Conservation (phyloP, 495 filamentous ascomycete genomes). For the Trichoderma virens region DNA sequence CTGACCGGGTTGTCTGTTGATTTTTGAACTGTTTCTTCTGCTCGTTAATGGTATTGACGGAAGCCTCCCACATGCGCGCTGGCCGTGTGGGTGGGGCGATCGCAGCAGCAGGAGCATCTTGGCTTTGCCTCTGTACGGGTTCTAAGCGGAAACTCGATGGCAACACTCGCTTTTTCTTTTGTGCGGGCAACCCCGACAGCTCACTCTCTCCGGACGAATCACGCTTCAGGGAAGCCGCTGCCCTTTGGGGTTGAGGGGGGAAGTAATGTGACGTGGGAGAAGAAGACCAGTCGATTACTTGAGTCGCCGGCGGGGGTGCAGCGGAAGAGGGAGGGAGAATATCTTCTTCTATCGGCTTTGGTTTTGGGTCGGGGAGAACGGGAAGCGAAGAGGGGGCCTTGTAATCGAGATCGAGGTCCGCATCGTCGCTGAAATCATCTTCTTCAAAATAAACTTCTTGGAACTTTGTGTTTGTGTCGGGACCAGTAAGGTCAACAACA, state of each 20-base stretch:
- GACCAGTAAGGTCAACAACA: conserved; percentile 16
- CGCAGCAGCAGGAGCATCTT: conserved; percentile 28
- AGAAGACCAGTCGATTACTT: conserved; percentile 24
- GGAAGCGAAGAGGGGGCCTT: conserved; percentile 40
- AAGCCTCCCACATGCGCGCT: conserved; percentile 62
- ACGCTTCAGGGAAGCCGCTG: conserved; percentile 23
- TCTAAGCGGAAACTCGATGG: conserved; percentile 6
- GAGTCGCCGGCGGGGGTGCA: conserved; percentile 28
- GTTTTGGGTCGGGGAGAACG: conserved; percentile 19
- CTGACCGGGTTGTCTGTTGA: conserved; percentile 18
- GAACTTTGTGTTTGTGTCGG: conserved; percentile 14
- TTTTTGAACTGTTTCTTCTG: conserved; percentile 70
- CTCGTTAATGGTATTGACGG: conserved; percentile 72
- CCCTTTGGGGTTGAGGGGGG: conserved; percentile 13
- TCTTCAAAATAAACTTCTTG: conserved; percentile 44
- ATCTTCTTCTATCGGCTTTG: neutral
- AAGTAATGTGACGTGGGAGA: conserved; percentile 21
- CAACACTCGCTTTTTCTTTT: conserved; percentile 24
- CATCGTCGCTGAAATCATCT: conserved; percentile 64
- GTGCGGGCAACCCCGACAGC: conserved; percentile 15
- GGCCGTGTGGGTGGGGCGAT: conserved; percentile 9
- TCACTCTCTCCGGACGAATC: conserved; percentile 20
- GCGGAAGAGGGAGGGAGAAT: conserved; percentile 14
- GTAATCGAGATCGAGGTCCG: conserved; percentile 56
- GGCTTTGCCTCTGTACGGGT: conserved; percentile 21